These are phyloP conservation scores for Verbena officinalis DNA, from an alignment of 257 asterid species.

Conservation along the genomic window DNA sequence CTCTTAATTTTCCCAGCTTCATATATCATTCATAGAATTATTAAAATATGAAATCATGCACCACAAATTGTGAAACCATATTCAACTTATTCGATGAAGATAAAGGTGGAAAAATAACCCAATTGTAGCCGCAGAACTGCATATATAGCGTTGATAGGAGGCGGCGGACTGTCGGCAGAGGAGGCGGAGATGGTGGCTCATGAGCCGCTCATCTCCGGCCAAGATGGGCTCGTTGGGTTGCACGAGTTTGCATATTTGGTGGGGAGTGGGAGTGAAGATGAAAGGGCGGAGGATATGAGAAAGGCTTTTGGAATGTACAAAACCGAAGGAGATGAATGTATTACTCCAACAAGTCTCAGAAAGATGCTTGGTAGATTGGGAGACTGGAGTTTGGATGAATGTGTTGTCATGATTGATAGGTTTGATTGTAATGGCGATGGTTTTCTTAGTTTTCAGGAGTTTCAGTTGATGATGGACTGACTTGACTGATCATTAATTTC, in stretches of 20 bases:
- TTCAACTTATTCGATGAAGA: conserved; percentile 19
- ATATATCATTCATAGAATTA: too few species aligned
- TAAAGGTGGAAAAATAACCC: conserved; percentile 20
- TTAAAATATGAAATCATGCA: conserved; percentile 15
- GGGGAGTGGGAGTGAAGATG: conserved; percentile 13
- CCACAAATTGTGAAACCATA: not conserved
- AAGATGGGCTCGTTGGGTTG: conserved; percentile 20
- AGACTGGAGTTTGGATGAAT: conserved; percentile 20
- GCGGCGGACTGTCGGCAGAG: not conserved
- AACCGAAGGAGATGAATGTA: conserved; percentile 24
- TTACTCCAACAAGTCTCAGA: conserved; percentile 18
- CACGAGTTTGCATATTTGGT: conserved; percentile 8
- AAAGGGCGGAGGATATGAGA: conserved; percentile 13
- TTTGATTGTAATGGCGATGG: conserved; percentile 23
- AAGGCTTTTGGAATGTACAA: conserved; percentile 18
- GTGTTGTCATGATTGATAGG: not conserved
- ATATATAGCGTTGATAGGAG: not conserved
- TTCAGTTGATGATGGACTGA: conserved; percentile 16
- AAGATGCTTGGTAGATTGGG: conserved; percentile 17
- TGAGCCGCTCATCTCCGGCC: conserved; percentile 3
- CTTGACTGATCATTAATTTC: too few species aligned
- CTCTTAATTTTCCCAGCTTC: too few species aligned
- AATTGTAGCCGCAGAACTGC: conserved; percentile 9
- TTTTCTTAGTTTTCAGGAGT: conserved; percentile 21
- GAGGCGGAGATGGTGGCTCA: conserved; percentile 12